Evolutionary conservation across 2,329 filamentous ascomycete species (phyloP), one percentile per base, ranked within the genome.

Genomic region (Neoarthrinium moseri): DNA sequence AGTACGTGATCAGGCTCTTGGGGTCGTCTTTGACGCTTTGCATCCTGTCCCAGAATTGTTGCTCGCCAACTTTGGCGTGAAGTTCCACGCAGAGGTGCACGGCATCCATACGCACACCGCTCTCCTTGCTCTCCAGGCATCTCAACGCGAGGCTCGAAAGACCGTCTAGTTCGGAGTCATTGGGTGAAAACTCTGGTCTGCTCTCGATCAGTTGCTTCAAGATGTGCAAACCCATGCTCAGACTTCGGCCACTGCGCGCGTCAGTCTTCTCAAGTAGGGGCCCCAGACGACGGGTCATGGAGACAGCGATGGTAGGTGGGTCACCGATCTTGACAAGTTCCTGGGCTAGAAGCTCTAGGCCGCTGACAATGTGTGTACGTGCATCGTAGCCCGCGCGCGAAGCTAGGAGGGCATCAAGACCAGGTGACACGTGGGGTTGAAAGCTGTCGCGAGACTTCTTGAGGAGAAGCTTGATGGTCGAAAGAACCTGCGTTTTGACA

Each of bases 1-100:
- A 91, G 62, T 91, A 91, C 8, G 86, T 91, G 56, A 91, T 83
- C 50, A 91, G 65, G 54, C 84, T 90, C 71, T 89, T 81, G 18
- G 86, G 81, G 53, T 89, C 86, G 53, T 90, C 86, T 58, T 80
- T 78, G 24, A 87, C 74, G 8, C 70, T 76, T 47, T 74, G 79
- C 56, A 91, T 72, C 20, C 77, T 75, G 26, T 76, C 77, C 87
- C 87, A 92, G 61, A 91, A 91, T 23, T 58, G 59, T 8, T 57
- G 65, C 45, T 84, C 81, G 11, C 82, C 81, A 7, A 86, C 73
- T 10, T 78, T 67, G 37, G 75, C 72, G 61, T 91, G 86, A 50
- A 91, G 67, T 48, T 84, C 81, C 21, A 90, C 83, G 56, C 87
- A 90, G n/a, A 91, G 74, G 61, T 89, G 83, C 36, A 91, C 84